Base-by-base conservation (phyloP, 768 basidiomycete genomes). In the Lyophyllum atratum region DNA sequence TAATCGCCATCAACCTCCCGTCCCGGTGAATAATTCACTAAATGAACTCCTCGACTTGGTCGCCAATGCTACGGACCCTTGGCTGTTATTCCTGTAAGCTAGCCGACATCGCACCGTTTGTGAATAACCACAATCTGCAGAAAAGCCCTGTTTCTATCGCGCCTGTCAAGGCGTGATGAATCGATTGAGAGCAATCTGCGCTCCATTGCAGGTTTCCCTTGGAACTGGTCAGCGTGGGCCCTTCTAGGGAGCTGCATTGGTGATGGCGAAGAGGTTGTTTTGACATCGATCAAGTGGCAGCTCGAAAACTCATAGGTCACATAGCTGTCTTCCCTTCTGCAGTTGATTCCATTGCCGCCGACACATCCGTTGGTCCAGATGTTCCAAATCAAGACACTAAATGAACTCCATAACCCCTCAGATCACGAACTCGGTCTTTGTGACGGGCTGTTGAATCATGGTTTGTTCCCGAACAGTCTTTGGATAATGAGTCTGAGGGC, bases 171-270 rank as follows among this genome's bases (percentile, higher is more conserved):
- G 58, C 83, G 93, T 24, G 87, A 92, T 58, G 90, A 93, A 67
- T 93, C 96, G 1, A 90, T 96, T 12, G 93, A 95, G 68, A 81
- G 78, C 62, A 82, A 85, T 14, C 76, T 97, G 17, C 72, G 85
- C 31, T 95, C 93, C 12, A 86, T 96, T 42, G 79, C 81, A 34
- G 80, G 80, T 5, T 92, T 87, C 65, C 89, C 91, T 12, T 98
- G 92, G 87, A 98, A 98, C 68, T 98, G 95, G 95, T 90, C 91
- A 25, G 77, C 86, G n/a, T 98, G 95, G 95, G 75, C 82, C 8
- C 80, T 93, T 42, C 77, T 98, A n/a, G 82, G 83, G 2, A 85
- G 84, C 52, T 90, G 91, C 66, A 80, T 95, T 29, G 83, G 84
- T 14, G 92, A 94, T 59, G 85, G 85, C 15, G 92, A 94, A 74